These are phyloP conservation scores for Sphagnum tenellum DNA, from an alignment of 225 moss, liverwort and hornwort genomes.

Conservation along the genomic window DNA sequence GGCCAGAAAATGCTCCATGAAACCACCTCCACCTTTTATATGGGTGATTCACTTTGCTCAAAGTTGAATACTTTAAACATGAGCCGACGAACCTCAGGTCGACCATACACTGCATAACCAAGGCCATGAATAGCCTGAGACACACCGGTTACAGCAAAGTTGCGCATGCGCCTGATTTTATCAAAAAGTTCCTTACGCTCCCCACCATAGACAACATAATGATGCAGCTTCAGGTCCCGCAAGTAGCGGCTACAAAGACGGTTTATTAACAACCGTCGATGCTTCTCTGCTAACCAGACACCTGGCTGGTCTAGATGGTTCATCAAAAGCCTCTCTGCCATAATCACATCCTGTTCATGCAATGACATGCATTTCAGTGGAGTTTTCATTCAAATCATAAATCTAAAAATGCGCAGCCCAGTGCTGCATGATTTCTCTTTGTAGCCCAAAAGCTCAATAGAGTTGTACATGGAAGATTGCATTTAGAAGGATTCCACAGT, in stretches of 20 bases:
- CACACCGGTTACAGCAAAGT: conserved; percentile 67
- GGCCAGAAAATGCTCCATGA: too few species aligned
- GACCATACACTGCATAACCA: conserved; percentile 73
- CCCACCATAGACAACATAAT: conserved; percentile 52
- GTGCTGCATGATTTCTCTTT: too few species aligned
- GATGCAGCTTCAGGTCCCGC: conserved; percentile 55
- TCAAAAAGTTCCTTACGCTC: conserved; percentile 63
- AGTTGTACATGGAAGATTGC: too few species aligned
- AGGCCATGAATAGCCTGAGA: conserved; percentile 79
- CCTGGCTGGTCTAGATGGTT: conserved; percentile 86
- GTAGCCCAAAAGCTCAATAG: too few species aligned
- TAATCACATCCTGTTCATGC: conserved; percentile 67
- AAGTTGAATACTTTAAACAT: conserved; percentile 70
- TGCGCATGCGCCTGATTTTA: conserved; percentile 67
- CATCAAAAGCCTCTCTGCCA: conserved; percentile 92
- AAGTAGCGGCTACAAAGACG: conserved; percentile 77
- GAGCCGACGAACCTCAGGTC: conserved; percentile 76
- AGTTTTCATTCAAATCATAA: too few species aligned
- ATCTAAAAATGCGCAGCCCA: too few species aligned
- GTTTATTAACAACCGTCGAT: conserved; percentile 66
- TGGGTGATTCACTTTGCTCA: conserved; percentile 39
- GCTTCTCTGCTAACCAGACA: conserved; percentile 62
- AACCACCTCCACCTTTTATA: not conserved
- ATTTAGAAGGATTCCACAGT: too few species aligned
- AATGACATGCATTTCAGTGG: too few species aligned